Percentiles rank a stretch among this genome's conserved stretches.
phyloP scores from a whole-genome alignment of 1,284 basidiomycete genomes.

The Ganoderma multipileum region DNA sequence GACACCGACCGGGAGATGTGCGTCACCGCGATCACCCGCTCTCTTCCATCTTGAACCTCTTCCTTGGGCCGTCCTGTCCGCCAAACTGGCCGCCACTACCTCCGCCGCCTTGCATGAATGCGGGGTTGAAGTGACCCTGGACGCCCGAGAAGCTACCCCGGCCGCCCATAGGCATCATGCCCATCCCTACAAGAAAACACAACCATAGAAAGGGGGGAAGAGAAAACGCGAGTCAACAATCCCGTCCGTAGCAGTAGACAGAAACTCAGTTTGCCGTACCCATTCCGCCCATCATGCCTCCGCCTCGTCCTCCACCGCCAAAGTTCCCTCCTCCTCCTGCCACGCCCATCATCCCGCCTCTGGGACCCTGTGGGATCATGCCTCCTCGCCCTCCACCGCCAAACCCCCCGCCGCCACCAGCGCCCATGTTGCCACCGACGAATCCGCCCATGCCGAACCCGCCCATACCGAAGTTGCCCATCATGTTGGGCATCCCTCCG shows the following conservation, averaged over 20 bases:
- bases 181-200: conserved; percentile 44
- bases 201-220: conserved; percentile 8
- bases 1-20: not conserved
- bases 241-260: conserved; percentile 26
- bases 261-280: conserved; percentile 69
- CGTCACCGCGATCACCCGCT: conserved; percentile 38
- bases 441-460: conserved; percentile 53
- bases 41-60: conserved; percentile 58
- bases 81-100: conserved; percentile 46
- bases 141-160: conserved; percentile 57
- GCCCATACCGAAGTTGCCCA: conserved; percentile 54
- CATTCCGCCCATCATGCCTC: conserved; percentile 61
- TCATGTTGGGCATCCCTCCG: conserved; percentile 44
- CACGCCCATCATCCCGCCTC: conserved; percentile 60
- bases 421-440: conserved; percentile 49
- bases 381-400: conserved; percentile 45
- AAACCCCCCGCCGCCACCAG: conserved; percentile 49
- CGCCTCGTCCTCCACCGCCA: conserved; percentile 35
- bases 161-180: conserved; percentile 55
- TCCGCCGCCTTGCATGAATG: conserved; percentile 63
- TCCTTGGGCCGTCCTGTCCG: conserved; percentile 59
- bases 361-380: conserved; percentile 69
- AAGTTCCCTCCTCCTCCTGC: conserved; percentile 43
- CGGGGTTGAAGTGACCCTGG: conserved; percentile 73
- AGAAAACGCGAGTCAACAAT: conserved; percentile 30